phyloP scores from a whole-genome alignment of 176 grass and related monocot genomes.

The Melocanna baccifera region DNA sequence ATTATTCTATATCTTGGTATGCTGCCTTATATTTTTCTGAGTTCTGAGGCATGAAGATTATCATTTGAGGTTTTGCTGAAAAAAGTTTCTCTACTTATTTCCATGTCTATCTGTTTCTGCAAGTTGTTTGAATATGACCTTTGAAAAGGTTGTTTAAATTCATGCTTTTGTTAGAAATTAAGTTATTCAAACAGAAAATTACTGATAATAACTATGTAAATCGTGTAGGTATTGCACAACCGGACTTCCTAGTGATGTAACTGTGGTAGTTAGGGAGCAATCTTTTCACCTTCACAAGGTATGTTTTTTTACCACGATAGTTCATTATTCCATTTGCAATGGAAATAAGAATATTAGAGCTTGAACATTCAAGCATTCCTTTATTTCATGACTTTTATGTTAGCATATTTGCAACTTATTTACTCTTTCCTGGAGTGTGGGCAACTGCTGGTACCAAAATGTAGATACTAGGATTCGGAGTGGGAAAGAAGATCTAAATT shows the following conservation, averaged over 20 bases:
- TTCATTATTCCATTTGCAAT: conserved; percentile 2
- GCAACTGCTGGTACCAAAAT: not conserved
- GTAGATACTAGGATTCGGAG: not conserved
- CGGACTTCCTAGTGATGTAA: conserved; percentile 86
- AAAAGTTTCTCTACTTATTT: not conserved
- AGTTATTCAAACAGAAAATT: conserved; percentile 7
- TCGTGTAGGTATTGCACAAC: conserved; percentile 75
- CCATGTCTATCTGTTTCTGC: not conserved
- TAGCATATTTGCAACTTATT: not conserved
- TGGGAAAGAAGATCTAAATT: conserved; percentile 6
- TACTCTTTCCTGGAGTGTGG: conserved; percentile 15
- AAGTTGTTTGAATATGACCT: not conserved
- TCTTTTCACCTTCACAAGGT: conserved; percentile 96
- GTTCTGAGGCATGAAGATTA: not conserved
- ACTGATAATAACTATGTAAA: conserved; percentile 19
- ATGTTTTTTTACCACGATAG: conserved; percentile 16
- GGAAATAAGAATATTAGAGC: not conserved
- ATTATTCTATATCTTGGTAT: not conserved
- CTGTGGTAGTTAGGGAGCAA: conserved; percentile 50
- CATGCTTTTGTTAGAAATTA: conserved; percentile 1
- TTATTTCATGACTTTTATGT: not conserved
- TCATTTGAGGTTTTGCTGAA: not conserved
- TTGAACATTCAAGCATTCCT: not conserved
- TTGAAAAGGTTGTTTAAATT: not conserved
- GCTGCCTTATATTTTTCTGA: not conserved